Base-by-base conservation (phyloP, 108 stramenopile species). In the Seminavis robusta region DNA sequence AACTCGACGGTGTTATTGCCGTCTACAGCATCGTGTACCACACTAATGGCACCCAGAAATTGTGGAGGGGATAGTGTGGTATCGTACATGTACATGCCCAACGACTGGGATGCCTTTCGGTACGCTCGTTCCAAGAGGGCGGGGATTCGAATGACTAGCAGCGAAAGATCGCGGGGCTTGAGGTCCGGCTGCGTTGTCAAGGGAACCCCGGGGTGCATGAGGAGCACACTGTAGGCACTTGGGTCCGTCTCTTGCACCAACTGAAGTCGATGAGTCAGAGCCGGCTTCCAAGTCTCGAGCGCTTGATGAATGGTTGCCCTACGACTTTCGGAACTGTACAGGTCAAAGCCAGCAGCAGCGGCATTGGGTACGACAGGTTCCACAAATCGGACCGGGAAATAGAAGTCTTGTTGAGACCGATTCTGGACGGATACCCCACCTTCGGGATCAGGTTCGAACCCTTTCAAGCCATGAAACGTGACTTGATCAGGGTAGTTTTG, bases 381-480 rank as follows among this genome's bases (percentile, higher is more conserved):
- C n/a, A n/a, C n/a, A n/a, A n/a, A n/a, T n/a, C n/a, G n/a, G n/a
- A n/a, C 73, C 65, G 75, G 75, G 32, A 71, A 77, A 37, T 77
- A 77, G 33, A 67, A 71, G 31, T 60, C 39, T 10, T 53, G 31
- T 16, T 43, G 20, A 6, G 42, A 43, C 21, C 42, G 42, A 43
- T 6, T 16, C 5, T 16, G 31, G 8, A 29, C 26, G 3, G 4
- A 3, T 16, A n/a, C n/a, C n/a, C n/a, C n/a, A n/a, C n/a, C n/a
- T n/a, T n/a, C n/a, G n/a, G 59, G 26, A 24, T 20, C 23, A 27
- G 26, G 29, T 11, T 50, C 44, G 15, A 65, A 61, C 7, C 65
- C 75, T 16, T 33, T 25, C 44, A 71, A 41, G 5, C 75, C 75
- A 21, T 23, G 30, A 45, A 71, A 77, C 48, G 51, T 45, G 7